Evolutionary conservation across 345 rosid species (phyloP), one percentile per base, ranked within the genome.

Genomic region (Brassica carinata): DNA sequence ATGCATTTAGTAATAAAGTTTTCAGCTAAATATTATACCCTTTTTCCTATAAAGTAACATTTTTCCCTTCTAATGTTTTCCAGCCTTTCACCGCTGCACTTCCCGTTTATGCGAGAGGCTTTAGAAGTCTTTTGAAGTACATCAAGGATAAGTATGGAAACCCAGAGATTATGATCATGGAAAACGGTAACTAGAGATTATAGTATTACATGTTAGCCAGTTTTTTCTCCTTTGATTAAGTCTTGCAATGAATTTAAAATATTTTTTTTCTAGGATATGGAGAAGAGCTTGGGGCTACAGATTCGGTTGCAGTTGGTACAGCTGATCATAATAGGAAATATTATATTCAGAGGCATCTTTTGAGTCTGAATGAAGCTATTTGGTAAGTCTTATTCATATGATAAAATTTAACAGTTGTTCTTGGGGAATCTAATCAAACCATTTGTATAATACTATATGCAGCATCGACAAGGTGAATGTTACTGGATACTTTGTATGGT

Each of bases 121-220:
- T 87, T 4, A 55, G 74, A 55, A 33, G 68, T 14, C 72, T 87
- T 13, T 30, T 85, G n/a, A 72, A 64, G 9, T 85, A 87, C 51
- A 75, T 79, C 30, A 83, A 85, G 30, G 74, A 72, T 27, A 63
- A 61, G 18, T 87, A 85, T 69, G 67, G 26, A 0, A 69, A 79
- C 8, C 85, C 89, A 3, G 63, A 71, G 11, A 87, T 87, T 64
- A 81, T 85, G 9, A 69, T 87, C 5, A 82, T 85, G 7, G 90
- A 85, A 64, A 87, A 84, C 64, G 90, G 90, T 87, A 79, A 76
- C 23, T 57, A 10, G 11, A 33, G 33, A 15, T 55, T 55, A 5
- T 55, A 15, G 19, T 57, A 51, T 14, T 51, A 45, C 53, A 45
- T 45, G 57, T 51, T 51, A n/a, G 58, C 58, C 1, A 51, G 17